These are phyloP conservation scores for Aspergillus sp. DNA, from an alignment of 2,329 filamentous ascomycete genomes.

Conservation along the genomic window DNA sequence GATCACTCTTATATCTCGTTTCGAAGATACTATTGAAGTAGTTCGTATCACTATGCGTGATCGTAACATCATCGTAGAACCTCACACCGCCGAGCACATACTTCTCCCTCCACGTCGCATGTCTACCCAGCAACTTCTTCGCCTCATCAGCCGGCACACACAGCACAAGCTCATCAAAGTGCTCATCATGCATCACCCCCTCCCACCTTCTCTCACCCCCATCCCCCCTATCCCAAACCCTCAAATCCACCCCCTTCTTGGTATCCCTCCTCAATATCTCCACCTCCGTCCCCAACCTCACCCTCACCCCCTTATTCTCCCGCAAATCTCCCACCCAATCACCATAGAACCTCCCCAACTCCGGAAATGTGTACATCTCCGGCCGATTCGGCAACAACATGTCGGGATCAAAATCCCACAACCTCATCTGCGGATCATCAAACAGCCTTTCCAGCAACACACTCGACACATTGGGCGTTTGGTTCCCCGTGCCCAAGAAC, in stretches of 20 bases:
- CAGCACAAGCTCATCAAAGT: conserved; percentile 61
- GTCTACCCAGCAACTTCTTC: conserved; percentile 55
- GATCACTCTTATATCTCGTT: conserved; percentile 53
- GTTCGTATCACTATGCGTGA: conserved; percentile 59
- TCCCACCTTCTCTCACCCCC: background rate
- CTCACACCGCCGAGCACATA: conserved; percentile 70
- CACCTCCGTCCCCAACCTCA: conserved; percentile 46
- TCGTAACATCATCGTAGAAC: conserved; percentile 64
- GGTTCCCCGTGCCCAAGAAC: conserved; percentile 74
- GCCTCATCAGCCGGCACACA: conserved; percentile 58
- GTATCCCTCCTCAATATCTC: conserved; percentile 53
- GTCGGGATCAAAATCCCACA: conserved; percentile 61
- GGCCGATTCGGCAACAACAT: conserved; percentile 58
- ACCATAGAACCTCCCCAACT: conserved; percentile 59
- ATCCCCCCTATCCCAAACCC: conserved; percentile 18
- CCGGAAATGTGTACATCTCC: conserved; percentile 63
- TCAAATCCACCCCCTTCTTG: conserved; percentile 51
- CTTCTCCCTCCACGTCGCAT: conserved; percentile 62
- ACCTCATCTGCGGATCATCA: conserved; percentile 59
- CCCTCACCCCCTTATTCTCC: conserved; percentile 54
- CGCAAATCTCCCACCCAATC: conserved; percentile 57
- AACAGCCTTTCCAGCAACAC: conserved; percentile 67
- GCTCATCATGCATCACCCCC: conserved; percentile 43
- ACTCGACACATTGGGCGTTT: conserved; percentile 69
- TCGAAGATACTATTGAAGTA: conserved; percentile 64